These are phyloP conservation scores for Salix exigua DNA, from an alignment of 345 rosid genomes.

Conservation along the genomic window DNA sequence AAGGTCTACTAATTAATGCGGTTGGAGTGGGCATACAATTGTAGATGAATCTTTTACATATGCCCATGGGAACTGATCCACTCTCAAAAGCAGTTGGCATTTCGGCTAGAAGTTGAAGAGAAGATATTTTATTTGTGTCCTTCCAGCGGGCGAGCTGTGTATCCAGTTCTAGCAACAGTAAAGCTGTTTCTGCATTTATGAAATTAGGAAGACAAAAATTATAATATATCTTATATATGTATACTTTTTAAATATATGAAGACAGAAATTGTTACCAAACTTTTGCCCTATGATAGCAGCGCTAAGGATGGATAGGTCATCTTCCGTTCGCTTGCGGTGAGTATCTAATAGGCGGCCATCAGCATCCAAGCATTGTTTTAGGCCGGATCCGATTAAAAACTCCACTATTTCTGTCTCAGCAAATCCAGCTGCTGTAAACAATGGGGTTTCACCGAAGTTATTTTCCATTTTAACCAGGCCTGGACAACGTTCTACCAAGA, in stretches of 20 bases:
- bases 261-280: conserved; percentile 8
- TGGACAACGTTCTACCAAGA: too few species aligned
- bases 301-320: conserved; percentile 17
- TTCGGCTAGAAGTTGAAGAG: conserved; percentile 19
- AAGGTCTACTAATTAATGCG: too few species aligned
- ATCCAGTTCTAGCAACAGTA: conserved; percentile 8
- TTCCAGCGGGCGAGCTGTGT: neutral
- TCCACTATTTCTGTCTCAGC: too few species aligned
- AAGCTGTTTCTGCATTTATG: conserved; percentile 15
- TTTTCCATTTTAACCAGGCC: too few species aligned
- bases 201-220: neutral
- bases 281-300: conserved; percentile 22
- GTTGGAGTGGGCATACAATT: neutral
- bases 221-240: too few species aligned
- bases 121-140: conserved; percentile 3
- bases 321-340: neutral
- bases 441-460: too few species aligned
- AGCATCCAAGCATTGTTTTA: too few species aligned
- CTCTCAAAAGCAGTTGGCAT: conserved; percentile 1
- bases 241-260: neutral
- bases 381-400: too few species aligned
- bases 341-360: accelerated
- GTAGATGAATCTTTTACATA: neutral
- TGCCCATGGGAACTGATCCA: neutral
- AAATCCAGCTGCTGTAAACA: too few species aligned